Evolutionary conservation across 2,329 filamentous ascomycete genomes (phyloP), one percentile per base, ranked within the genome.

Genomic region (Pestalotiopsis sp.): DNA sequence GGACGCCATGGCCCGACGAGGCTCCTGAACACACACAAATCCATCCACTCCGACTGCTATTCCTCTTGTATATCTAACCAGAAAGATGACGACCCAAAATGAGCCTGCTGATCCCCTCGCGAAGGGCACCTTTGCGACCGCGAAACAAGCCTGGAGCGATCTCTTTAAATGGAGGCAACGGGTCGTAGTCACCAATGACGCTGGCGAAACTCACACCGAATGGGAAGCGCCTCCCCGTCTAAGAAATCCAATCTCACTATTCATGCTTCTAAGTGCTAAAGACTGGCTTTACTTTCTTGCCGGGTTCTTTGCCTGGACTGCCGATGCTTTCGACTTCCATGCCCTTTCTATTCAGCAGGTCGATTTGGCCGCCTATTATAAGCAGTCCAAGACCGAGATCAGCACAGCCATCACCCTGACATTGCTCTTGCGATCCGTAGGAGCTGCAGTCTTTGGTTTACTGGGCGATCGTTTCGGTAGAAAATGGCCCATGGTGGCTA

Each of bases 291-390:
- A 93, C 82, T 90, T 95, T 81, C 72, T 92, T 56, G 91, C 94
- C 12, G 93, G 92, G 3, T 90, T 95, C 76, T 80, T 86, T 41
- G 90, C 92, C 17, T 95, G 93, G 93, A 92, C 89, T 1, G 92
- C 92, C 68, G 93, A 95, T 78, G 92, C 93, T 3, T 95, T 95
- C 78, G 93, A 94, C 79, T 95, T 95, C 77, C 92, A 94, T 80
- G 91, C 93, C 31, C 85, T 95, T 9, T 92, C 90, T 4, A 93
- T 95, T 72, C 92, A 94, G 78, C 93, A 92, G 3, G 52, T 56
- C 52, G 68, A 70, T 65, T 61, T 70, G 9, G 58, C 85, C 62
- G 73, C 82, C 56, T 84, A 85, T 76, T 88, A 86, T 67, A 75
- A 74, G 69, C 81, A 80, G 20, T 83, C 82, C 65, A 88, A 88